Percentiles rank a stretch among this genome's conserved stretches.
These are phyloP conservation scores for Kodamaea nitidulidarum DNA, from an alignment of 805 yeast species.

Conservation along the genomic window DNA sequence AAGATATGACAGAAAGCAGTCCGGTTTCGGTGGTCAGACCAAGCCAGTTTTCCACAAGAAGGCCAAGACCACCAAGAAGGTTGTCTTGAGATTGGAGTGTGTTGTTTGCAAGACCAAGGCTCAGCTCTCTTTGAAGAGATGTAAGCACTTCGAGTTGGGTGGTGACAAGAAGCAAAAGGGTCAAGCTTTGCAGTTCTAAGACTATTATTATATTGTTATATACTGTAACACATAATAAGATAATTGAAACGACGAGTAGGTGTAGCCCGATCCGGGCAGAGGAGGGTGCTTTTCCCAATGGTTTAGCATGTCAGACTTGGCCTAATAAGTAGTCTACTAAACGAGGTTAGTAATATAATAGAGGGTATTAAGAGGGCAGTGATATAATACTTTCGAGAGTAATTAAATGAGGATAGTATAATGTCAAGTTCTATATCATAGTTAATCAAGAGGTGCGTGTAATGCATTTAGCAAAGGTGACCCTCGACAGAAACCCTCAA, in stretches of 20 bases:
- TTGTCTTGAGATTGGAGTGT: constrained; percentile 99
- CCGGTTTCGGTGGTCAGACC: constrained; percentile 99
- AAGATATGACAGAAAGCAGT: constrained; percentile 99
- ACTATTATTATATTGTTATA: constrained; percentile 6
- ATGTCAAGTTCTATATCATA: too few species aligned
- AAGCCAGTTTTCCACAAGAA: constrained; percentile 99
- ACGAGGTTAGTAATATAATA: too few species aligned
- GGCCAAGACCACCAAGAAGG: constrained; percentile 99
- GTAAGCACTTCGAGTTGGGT: constrained; percentile 99
- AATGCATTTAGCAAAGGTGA: too few species aligned
- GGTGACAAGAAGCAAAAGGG: constrained; percentile 99
- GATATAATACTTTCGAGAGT: too few species aligned
- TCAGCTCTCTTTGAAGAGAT: constrained; percentile 97
- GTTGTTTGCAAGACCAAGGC: constrained; percentile 97
- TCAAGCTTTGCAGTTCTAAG: constrained; percentile 98
- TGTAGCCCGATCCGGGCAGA: background rate
- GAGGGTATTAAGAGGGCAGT: too few species aligned
- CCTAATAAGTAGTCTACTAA: too few species aligned
- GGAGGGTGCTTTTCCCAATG: too few species aligned
- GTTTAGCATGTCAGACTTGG: too few species aligned
- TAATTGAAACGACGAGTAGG: constrained; percentile 2
- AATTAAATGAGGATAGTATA: too few species aligned
- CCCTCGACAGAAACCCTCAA: too few species aligned
- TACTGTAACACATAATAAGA: constrained; percentile 3
- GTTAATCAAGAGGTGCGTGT: too few species aligned